phyloP scores from a whole-genome alignment of 805 yeast species.

The Candida insectorum region DNA sequence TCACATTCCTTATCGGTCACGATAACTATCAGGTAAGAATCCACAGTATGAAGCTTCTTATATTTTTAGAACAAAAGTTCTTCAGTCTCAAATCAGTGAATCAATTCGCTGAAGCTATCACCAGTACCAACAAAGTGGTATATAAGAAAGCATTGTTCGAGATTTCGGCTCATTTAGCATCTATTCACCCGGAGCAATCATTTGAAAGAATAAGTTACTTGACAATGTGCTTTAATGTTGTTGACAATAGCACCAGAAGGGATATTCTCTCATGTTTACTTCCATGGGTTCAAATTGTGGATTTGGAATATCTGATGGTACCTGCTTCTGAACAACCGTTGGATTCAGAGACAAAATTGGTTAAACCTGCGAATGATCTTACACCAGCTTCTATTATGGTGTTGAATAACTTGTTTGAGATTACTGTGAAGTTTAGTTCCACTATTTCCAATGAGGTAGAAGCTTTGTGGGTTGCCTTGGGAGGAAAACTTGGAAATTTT shows the following conservation, averaged over 20 bases:
- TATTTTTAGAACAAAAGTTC: constrained; percentile 52
- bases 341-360: constrained; percentile 6
- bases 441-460: constrained; percentile 83
- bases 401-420: constrained; percentile 74
- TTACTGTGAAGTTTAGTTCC: constrained; percentile 75
- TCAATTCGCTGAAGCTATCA: constrained; percentile 64
- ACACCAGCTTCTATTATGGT: constrained; percentile 56
- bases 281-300: constrained; percentile 92
- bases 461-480: constrained; percentile 94
- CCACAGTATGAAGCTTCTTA: constrained; percentile 69
- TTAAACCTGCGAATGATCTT: constrained; percentile 12
- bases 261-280: constrained; percentile 77
- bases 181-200: constrained; percentile 53
- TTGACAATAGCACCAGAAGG: constrained; percentile 59
- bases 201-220: constrained; percentile 66
- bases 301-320: constrained; percentile 37
- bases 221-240: constrained; percentile 60
- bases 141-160: constrained; percentile 84
- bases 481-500: constrained; percentile 66
- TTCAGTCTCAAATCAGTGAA: constrained; percentile 49
- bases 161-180: constrained; percentile 70
- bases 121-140: constrained; percentile 75
- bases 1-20: constrained; percentile 76
- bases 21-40: constrained; percentile 64
- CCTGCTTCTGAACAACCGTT: neutral